Conservation (phyloP, 1,139 yeast genomes). For the Debaryomyces nepalensis region DNA sequence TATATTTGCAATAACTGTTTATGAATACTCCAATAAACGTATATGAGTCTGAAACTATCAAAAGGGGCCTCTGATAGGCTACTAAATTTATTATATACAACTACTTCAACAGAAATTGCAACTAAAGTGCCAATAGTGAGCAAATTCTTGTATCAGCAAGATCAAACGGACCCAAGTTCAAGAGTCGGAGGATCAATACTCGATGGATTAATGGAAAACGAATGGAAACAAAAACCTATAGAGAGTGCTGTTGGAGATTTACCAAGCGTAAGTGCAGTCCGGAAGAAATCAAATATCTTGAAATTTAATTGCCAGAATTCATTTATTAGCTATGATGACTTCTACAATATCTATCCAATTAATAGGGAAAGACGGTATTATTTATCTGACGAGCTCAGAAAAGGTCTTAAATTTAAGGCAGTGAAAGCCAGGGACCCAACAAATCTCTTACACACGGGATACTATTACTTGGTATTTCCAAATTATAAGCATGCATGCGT, state of each 20-base stretch:
- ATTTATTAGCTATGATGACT: conserved; percentile 42
- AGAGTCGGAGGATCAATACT: conserved; percentile 26
- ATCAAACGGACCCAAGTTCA: conserved; percentile 9
- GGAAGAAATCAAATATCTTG: conserved; percentile 34
- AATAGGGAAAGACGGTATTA: conserved; percentile 35
- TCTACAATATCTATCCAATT: conserved; percentile 40
- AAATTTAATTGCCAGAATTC: conserved; percentile 42
- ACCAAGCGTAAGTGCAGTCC: conserved; percentile 16
- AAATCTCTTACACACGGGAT: conserved; percentile 47
- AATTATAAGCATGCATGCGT: conserved; percentile 52
- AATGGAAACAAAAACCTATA: conserved; percentile 38
- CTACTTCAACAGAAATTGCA: conserved; percentile 35
- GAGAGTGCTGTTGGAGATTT: conserved; percentile 30
- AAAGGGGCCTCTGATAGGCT: conserved; percentile 33
- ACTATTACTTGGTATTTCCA: conserved; percentile 58
- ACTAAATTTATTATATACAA: conserved; percentile 35
- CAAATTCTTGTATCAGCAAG: conserved; percentile 31
- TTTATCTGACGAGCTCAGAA: conserved; percentile 25
- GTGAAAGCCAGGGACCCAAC: conserved; percentile 54
- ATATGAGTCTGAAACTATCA: conserved; percentile 23
- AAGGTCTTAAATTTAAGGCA: conserved; percentile 36
- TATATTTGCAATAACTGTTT: background rate
- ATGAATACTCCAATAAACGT: background rate
- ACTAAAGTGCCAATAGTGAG: conserved; percentile 33
- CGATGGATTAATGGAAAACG: conserved; percentile 36